Percentiles rank a stretch among this genome's conserved stretches.
phyloP scores from a whole-genome alignment of 163 green algal species.

The Chloroidium sp. region DNA sequence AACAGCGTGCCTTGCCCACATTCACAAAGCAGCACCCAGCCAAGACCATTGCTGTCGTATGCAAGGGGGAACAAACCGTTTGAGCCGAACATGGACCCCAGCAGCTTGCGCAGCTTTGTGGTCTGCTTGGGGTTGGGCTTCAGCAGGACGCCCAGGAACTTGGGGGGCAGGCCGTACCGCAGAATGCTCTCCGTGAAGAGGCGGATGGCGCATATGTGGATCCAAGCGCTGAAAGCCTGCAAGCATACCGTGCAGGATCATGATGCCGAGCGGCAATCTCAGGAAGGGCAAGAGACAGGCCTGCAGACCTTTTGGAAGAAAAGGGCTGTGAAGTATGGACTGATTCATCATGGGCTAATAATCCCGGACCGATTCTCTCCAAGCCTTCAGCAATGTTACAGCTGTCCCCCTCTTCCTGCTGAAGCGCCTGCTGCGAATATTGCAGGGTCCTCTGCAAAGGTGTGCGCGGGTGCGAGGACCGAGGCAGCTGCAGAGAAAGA shows the following conservation, averaged over 20 bases:
- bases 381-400: too few species aligned
- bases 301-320: background rate
- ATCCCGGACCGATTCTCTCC: too few species aligned
- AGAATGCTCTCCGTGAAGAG: constrained; percentile 98
- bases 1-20: background rate
- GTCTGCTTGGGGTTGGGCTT: constrained; percentile 60
- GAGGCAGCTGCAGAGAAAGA: background rate
- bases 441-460: too few species aligned
- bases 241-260: background rate
- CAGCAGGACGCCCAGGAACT: constrained; percentile 74
- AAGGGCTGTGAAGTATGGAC: too few species aligned
- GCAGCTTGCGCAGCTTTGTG: constrained; percentile 45
- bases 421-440: too few species aligned
- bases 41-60: too few species aligned
- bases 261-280: background rate
- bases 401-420: too few species aligned
- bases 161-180: constrained; percentile 80
- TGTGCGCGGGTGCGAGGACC: too few species aligned
- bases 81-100: constrained; percentile 38
- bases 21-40: too few species aligned
- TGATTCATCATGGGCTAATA: too few species aligned
- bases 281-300: background rate
- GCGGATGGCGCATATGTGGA: constrained; percentile 84
- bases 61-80: background rate
- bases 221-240: constrained; percentile 81